These are phyloP conservation scores for Saccharomyces kudriavzevii DNA, from an alignment of 805 yeast genomes.

Conservation along the genomic window DNA sequence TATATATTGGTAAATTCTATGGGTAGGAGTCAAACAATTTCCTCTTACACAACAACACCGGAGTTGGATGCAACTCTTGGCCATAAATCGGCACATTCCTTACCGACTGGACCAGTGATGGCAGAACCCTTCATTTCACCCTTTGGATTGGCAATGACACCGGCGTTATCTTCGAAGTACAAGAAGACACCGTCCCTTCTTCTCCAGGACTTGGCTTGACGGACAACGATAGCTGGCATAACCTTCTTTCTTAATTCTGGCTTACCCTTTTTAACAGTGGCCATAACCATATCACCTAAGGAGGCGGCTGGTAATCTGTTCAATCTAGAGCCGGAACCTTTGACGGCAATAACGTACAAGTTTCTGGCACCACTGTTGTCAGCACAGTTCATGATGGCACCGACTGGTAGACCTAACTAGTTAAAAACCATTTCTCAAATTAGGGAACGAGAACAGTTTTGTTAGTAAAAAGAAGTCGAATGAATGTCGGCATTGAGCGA, in stretches of 20 bases:
- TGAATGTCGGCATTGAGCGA: not conserved
- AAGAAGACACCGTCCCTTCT: constrained; percentile 99
- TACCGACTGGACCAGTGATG: constrained; percentile 99
- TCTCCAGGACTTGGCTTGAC: constrained; percentile 99
- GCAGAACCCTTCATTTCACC: constrained; percentile 99
- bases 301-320: constrained; percentile 99
- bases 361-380: constrained; percentile 99
- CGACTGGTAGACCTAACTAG: constrained; percentile 97
- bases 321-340: constrained; percentile 98
- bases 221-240: constrained; percentile 98
- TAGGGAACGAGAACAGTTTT: not conserved
- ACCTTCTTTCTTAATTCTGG: constrained; percentile 99
- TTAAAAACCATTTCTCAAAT: constrained; percentile 8
- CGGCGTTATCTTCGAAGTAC: constrained; percentile 99
- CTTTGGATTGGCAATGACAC: constrained; percentile 99
- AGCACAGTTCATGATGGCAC: constrained; percentile 99
- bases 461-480: constrained; percentile 10
- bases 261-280: constrained; percentile 99
- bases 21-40: not conserved
- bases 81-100: constrained; percentile 99
- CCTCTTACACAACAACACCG: constrained; percentile 94
- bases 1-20: not conserved
- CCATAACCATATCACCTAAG: constrained; percentile 99
- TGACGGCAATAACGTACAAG: constrained; percentile 96
- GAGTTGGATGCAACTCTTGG: constrained; percentile 99